These are phyloP conservation scores for Trichoderma orchidacearum DNA, from an alignment of 495 filamentous ascomycete genomes.

Conservation along the genomic window DNA sequence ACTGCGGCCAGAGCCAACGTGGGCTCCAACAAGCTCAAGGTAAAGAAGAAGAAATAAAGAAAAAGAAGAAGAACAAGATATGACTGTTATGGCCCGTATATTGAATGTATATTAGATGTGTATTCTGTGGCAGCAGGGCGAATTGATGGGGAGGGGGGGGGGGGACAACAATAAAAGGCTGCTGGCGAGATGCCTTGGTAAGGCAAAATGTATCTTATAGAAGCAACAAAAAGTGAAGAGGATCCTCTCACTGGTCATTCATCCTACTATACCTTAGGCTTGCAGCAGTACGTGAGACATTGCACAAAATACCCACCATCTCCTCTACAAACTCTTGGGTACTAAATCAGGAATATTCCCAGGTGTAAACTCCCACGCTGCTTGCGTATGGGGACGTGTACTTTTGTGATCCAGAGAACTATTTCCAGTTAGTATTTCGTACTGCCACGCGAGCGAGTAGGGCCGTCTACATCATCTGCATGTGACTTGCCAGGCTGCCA, in stretches of 20 bases:
- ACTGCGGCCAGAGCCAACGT: slow-evolving; percentile 64
- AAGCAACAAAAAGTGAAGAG: background rate
- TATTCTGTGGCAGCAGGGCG: background rate
- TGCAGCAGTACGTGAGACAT: too few relatives aligned
- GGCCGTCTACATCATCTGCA: background rate
- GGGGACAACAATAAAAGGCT: background rate
- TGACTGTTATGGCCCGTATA: background rate
- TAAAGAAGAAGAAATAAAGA: slow-evolving; percentile 3
- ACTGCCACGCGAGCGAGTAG: too few relatives aligned
- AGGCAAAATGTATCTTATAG: background rate
- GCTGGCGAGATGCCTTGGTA: background rate
- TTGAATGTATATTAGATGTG: background rate
- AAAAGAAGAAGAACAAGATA: background rate
- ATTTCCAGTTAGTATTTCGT: too few relatives aligned
- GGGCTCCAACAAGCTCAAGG: slow-evolving; percentile 10
- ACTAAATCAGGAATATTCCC: too few relatives aligned
- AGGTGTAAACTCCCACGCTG: too few relatives aligned
- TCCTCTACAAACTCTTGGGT: too few relatives aligned
- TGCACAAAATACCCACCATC: too few relatives aligned
- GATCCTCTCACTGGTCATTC: too few relatives aligned
- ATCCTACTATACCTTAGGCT: too few relatives aligned
- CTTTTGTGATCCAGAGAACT: too few relatives aligned
- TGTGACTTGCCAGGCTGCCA: too few relatives aligned
- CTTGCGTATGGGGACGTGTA: too few relatives aligned
- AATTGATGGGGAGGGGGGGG: background rate